Conservation (phyloP, 306 rosid species). For the Castanopsis chinensis region DNA sequence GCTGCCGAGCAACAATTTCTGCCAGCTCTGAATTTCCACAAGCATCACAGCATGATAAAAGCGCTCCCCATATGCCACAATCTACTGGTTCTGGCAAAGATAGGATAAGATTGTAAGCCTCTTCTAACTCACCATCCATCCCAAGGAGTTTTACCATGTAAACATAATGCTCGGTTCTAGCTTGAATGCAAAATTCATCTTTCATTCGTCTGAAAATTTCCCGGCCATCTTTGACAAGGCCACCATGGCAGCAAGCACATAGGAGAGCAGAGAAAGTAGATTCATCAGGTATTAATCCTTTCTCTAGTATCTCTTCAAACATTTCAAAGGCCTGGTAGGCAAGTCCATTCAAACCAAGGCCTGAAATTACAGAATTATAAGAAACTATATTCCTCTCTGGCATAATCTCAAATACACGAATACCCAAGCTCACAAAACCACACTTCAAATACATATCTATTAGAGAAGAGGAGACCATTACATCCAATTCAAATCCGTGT, state of each 20-base stretch:
- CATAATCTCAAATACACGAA: slow-evolving; percentile 52
- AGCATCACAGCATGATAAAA: slow-evolving; percentile 76
- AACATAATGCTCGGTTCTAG: slow-evolving; percentile 75
- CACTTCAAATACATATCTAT: slow-evolving; percentile 82
- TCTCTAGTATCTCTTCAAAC: slow-evolving; percentile 51
- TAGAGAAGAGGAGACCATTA: slow-evolving; percentile 76
- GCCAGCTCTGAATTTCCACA: slow-evolving; percentile 63
- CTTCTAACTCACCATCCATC: slow-evolving; percentile 66
- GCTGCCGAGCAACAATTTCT: slow-evolving; percentile 58
- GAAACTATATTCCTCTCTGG: slow-evolving; percentile 53
- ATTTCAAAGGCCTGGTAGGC: slow-evolving; percentile 56
- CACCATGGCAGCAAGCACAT: slow-evolving; percentile 81
- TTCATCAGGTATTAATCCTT: slow-evolving; percentile 60
- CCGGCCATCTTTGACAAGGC: slow-evolving; percentile 62
- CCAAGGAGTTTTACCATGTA: slow-evolving; percentile 90
- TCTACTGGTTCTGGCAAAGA: slow-evolving; percentile 77
- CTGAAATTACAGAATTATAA: slow-evolving; percentile 75
- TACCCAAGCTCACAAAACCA: slow-evolving; percentile 63
- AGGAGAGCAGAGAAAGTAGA: slow-evolving; percentile 88
- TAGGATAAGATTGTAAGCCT: slow-evolving; percentile 62
- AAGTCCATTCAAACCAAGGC: slow-evolving; percentile 76
- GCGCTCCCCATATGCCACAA: slow-evolving; percentile 78
- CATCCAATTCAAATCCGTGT: slow-evolving; percentile 60
- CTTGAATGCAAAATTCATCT: slow-evolving; percentile 50
- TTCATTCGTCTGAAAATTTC: slow-evolving; percentile 66